phyloP scores from a whole-genome alignment of 225 moss, liverwort and hornwort genomes.

The Physcomitrium patens region DNA sequence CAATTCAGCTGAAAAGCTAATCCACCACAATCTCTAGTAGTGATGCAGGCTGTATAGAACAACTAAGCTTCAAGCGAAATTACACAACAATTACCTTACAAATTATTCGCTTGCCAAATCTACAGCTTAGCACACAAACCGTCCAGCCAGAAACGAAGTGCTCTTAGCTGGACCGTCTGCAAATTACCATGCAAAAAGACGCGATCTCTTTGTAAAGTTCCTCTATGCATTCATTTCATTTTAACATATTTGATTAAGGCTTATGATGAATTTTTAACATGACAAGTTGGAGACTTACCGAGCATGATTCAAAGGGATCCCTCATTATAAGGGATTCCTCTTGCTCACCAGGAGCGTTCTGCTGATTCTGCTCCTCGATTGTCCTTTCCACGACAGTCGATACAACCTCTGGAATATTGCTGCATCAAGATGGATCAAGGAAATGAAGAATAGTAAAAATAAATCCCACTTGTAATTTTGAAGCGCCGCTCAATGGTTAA shows the following conservation, averaged over 20 bases:
- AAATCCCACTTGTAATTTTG: constrained; percentile 5
- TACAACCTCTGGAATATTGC: constrained; percentile 69
- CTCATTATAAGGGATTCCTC: constrained; percentile 70
- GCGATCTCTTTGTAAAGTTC: constrained; percentile 2
- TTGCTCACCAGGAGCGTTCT: constrained; percentile 57
- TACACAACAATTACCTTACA: constrained; percentile 14
- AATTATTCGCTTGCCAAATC: constrained; percentile 9
- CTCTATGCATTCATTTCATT: constrained; percentile 2
- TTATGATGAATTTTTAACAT: neutral
- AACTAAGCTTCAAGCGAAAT: neutral
- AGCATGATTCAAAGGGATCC: constrained; percentile 87
- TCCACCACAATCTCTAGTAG: constrained; percentile 9
- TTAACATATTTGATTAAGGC: neutral
- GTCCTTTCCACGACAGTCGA: constrained; percentile 76
- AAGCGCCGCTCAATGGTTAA: neutral
- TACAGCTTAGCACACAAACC: constrained; percentile 19
- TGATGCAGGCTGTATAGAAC: constrained; percentile 16
- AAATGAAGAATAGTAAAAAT: constrained; percentile 1
- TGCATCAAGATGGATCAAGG: constrained; percentile 39
- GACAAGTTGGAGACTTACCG: constrained; percentile 49
- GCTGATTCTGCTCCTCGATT: constrained; percentile 74
- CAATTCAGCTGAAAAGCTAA: neutral
- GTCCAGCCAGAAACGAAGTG: neutral
- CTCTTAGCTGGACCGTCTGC: constrained; percentile 1
- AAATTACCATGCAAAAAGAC: constrained; percentile 1